A percentile compares a stretch with the other conserved stretches of the same genome.
These are phyloP conservation scores for Adiantum capillusveneris DNA, from an alignment of 75 land plant species.

Conservation along the genomic window DNA sequence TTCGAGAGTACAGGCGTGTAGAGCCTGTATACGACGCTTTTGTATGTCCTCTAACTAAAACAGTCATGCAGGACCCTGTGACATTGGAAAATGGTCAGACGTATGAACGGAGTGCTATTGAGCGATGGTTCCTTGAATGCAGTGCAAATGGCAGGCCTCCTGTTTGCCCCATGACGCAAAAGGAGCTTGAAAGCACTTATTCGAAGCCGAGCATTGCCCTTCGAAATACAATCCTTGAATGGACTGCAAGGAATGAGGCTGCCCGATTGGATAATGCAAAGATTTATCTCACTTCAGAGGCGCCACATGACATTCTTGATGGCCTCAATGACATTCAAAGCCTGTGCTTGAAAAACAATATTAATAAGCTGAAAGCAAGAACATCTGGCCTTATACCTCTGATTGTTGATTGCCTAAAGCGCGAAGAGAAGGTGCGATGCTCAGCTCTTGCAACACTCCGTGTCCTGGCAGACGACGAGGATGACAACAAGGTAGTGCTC, in stretches of 20 bases:
- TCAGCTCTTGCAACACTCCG: slow-evolving; percentile 61
- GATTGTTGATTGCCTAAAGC: slow-evolving; percentile 54
- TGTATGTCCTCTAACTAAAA: slow-evolving; percentile 84
- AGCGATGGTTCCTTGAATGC: slow-evolving; percentile 74
- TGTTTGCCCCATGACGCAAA: slow-evolving; percentile 62
- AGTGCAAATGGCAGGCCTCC: slow-evolving; percentile 52
- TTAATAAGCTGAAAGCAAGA: slow-evolving; percentile 49
- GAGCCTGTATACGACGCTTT: slow-evolving; percentile 87
- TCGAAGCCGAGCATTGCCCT: slow-evolving; percentile 77
- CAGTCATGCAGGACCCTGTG: slow-evolving; percentile 92
- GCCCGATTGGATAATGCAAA: slow-evolving; percentile 56
- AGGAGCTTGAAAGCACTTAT: slow-evolving; percentile 44
- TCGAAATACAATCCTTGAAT: slow-evolving; percentile 76
- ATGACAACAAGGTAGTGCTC: slow-evolving; percentile 55
- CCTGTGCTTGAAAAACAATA: slow-evolving; percentile 40
- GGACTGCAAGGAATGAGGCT: slow-evolving; percentile 81
- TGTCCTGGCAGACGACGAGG: slow-evolving; percentile 55
- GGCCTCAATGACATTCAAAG: slow-evolving; percentile 52
- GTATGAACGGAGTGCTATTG: slow-evolving; percentile 77
- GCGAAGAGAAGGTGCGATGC: slow-evolving; percentile 41
- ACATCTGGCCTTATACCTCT: slow-evolving; percentile 53
- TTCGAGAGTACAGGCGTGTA: slow-evolving; percentile 27
- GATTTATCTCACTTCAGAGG: slow-evolving; percentile 32
- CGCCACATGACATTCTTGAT: slow-evolving; percentile 16
- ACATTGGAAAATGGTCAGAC: slow-evolving; percentile 83